phyloP scores from a whole-genome alignment of 495 filamentous ascomycete genomes.

The Hypoxylon subgilvum region DNA sequence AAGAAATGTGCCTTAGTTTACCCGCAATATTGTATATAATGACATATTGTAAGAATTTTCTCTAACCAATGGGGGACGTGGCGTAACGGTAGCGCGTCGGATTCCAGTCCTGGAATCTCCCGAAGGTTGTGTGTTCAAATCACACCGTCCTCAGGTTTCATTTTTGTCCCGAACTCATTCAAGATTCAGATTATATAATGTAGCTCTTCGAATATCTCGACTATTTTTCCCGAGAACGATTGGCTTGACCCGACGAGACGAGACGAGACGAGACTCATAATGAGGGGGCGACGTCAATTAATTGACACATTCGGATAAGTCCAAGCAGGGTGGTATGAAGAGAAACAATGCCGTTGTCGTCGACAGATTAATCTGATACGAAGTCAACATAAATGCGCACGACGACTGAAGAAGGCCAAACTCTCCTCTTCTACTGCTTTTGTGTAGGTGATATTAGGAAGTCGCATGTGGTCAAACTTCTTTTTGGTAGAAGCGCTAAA shows the following conservation, averaged over 20 bases:
- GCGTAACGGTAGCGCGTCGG: too few species aligned
- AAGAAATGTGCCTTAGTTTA: too few species aligned
- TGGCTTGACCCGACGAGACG: slow-evolving; percentile 2
- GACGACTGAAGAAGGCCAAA: slow-evolving; percentile 10
- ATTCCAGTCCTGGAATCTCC: too few species aligned
- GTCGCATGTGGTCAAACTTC: not conserved
- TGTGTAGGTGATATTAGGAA: slow-evolving; percentile 16
- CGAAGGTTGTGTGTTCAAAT: too few species aligned
- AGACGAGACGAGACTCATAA: too few species aligned
- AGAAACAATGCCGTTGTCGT: not conserved
- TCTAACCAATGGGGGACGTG: too few species aligned
- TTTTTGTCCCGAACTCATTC: too few species aligned
- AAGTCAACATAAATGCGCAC: slow-evolving; percentile 5
- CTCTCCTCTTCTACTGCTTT: slow-evolving; percentile 6
- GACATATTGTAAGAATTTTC: too few species aligned
- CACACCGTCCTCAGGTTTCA: too few species aligned
- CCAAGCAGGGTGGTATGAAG: not conserved
- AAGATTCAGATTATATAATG: too few species aligned
- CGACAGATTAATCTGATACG: not conserved
- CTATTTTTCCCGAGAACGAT: not conserved
- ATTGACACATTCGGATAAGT: slow-evolving; percentile 15
- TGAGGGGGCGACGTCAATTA: slow-evolving; percentile 3
- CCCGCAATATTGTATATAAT: too few species aligned
- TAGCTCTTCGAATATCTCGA: slow-evolving; percentile 3
- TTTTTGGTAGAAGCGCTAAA: slow-evolving; percentile 2